These are phyloP conservation scores for Venturia nashicola DNA, from an alignment of 2,329 filamentous ascomycete species.

Conservation along the genomic window DNA sequence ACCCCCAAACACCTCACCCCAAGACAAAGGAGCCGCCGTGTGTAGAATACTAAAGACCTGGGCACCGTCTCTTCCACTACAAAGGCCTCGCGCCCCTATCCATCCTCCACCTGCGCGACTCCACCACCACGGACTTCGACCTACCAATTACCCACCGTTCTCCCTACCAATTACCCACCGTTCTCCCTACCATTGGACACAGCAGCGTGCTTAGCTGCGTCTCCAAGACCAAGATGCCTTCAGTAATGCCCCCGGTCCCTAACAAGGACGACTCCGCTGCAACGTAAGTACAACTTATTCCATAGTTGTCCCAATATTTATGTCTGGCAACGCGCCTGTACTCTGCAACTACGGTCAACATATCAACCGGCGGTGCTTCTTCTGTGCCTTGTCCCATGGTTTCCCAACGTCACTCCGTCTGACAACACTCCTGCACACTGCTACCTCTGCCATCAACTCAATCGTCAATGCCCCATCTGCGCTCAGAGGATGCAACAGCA, in stretches of 20 bases:
- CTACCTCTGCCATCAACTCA: too few relatives aligned
- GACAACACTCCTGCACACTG: too few relatives aligned
- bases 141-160: not conserved
- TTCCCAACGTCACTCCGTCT: too few relatives aligned
- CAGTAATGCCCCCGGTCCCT: conserved; percentile 31
- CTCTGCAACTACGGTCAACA: too few relatives aligned
- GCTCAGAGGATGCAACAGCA: too few relatives aligned
- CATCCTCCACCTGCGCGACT: not conserved
- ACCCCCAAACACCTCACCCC: not conserved
- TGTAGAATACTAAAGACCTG: not conserved
- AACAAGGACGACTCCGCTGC: conserved; percentile 38
- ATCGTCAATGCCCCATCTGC: too few relatives aligned
- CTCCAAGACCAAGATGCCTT: conserved; percentile 9
- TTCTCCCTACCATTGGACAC: not conserved
- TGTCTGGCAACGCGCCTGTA: not conserved
- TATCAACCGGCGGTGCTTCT: too few relatives aligned
- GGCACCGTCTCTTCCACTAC: not conserved
- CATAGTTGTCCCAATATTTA: not conserved
- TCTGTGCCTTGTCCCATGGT: too few relatives aligned
- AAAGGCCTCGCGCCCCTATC: not conserved
- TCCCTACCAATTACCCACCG: not conserved
- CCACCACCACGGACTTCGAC: not conserved
- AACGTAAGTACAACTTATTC: not conserved
- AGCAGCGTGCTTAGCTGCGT: not conserved
- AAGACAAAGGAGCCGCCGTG: not conserved